These are phyloP conservation scores for Dendrobium catenatum DNA, from an alignment of 106 monocot species.

Conservation along the genomic window DNA sequence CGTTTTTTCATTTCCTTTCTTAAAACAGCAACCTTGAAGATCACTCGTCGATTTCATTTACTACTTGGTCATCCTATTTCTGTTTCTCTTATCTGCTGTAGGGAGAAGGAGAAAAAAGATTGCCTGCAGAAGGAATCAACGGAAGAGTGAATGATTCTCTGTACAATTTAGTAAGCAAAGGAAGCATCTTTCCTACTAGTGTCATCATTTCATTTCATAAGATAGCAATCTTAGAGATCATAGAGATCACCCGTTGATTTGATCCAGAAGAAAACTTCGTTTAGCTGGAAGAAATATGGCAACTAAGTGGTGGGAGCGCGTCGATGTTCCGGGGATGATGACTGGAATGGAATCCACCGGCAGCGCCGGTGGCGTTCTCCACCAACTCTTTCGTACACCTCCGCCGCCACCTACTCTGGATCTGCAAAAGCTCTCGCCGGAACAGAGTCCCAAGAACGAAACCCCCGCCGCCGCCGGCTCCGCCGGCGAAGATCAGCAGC, in stretches of 20 bases:
- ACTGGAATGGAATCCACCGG: neutral
- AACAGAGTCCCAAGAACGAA: neutral
- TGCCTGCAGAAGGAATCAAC: too few relatives aligned
- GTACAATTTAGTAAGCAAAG: neutral
- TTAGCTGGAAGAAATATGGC: neutral
- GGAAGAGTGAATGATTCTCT: too few relatives aligned
- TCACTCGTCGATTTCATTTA: conserved; percentile 1
- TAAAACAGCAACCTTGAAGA: neutral
- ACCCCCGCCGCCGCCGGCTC: neutral
- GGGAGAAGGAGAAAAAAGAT: neutral
- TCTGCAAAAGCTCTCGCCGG: neutral
- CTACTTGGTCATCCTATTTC: neutral
- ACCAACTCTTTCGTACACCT: neutral
- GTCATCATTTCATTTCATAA: neutral
- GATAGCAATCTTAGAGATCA: neutral
- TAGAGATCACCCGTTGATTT: neutral
- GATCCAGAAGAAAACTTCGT: neutral
- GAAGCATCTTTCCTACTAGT: neutral
- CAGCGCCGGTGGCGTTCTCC: neutral
- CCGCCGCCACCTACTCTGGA: neutral
- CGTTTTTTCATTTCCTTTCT: neutral
- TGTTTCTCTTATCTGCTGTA: neutral
- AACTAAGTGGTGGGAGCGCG: conserved; percentile 5
- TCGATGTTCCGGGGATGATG: neutral
- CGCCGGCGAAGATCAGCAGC: neutral